Evolutionary conservation across 2,329 filamentous ascomycete genomes (phyloP).

Genomic region (Hymenoscyphus linearis): DNA sequence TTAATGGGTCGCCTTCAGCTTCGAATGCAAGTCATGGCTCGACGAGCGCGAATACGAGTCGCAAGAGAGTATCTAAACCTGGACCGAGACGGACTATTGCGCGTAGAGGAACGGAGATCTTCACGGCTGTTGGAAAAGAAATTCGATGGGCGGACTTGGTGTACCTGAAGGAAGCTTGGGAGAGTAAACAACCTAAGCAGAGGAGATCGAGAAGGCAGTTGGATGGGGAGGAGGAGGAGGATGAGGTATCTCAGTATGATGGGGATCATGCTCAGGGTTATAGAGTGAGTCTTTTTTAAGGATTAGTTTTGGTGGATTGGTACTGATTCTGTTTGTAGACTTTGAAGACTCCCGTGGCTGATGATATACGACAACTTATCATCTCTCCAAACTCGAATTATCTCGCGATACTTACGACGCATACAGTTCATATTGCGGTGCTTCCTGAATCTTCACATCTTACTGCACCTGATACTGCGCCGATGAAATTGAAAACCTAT

Average conservation of each 20-base stretch:
- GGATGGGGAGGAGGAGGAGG: slow-evolving; percentile 13
- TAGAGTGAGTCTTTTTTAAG: slow-evolving; percentile 37
- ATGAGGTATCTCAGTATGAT: slow-evolving; percentile 23
- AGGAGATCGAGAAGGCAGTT: slow-evolving; percentile 18
- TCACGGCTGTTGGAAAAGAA: slow-evolving; percentile 82
- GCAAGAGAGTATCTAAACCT: slow-evolving; percentile 39
- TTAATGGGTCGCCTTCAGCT: slow-evolving; percentile 44
- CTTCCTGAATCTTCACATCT: slow-evolving; percentile 77
- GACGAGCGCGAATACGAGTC: slow-evolving; percentile 16
- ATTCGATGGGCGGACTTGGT: slow-evolving; percentile 87
- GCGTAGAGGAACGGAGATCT: slow-evolving; percentile 77
- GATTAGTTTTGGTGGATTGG: slow-evolving; percentile 3
- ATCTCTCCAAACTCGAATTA: slow-evolving; percentile 79
- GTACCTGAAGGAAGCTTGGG: slow-evolving; percentile 63
- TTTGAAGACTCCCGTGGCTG: slow-evolving; percentile 65
- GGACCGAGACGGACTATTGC: slow-evolving; percentile 67
- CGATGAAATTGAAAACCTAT: slow-evolving; percentile 77
- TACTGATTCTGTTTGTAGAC: slow-evolving; percentile 42
- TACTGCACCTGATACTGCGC: slow-evolving; percentile 58
- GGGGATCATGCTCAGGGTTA: slow-evolving; percentile 39
- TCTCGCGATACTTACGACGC: slow-evolving; percentile 78
- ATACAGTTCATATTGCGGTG: slow-evolving; percentile 84
- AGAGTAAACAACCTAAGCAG: slow-evolving; percentile 33
- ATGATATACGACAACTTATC: slow-evolving; percentile 77
- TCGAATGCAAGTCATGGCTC: slow-evolving; percentile 16